phyloP scores from a whole-genome alignment of 306 rosid species.

The Astragalus membranaceus region DNA sequence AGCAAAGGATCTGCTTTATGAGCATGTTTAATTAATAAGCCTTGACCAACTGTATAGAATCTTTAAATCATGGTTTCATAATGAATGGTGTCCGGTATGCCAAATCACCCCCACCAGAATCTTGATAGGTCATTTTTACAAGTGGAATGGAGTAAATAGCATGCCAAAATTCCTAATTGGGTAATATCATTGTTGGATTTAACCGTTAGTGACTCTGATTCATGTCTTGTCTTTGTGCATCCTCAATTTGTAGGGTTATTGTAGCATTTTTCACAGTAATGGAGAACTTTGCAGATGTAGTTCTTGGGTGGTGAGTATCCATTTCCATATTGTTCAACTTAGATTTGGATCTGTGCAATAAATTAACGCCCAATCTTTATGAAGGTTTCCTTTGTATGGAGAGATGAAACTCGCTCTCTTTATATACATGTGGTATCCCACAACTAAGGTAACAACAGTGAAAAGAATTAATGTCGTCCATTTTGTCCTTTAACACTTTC shows the following conservation, averaged over 20 bases:
- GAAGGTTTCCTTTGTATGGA: conserved; percentile 85
- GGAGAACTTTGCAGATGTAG: conserved; percentile 55
- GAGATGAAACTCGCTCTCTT: conserved; percentile 81
- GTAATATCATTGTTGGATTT: background rate
- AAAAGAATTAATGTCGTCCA: background rate
- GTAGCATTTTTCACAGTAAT: conserved; percentile 66
- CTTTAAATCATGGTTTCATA: background rate
- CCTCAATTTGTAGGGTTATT: conserved; percentile 58
- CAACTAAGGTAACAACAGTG: conserved; percentile 54
- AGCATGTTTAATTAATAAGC: background rate
- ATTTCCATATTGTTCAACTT: background rate
- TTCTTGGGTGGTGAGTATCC: conserved; percentile 57
- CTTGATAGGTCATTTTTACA: no score
- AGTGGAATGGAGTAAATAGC: no score
- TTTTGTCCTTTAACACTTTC: background rate
- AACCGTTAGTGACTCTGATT: background rate
- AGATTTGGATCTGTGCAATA: background rate
- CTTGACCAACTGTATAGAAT: no score
- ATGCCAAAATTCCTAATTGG: no score
- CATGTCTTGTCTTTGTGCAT: conserved; percentile 2
- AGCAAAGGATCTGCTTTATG: conserved; percentile 18
- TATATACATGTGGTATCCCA: conserved; percentile 89
- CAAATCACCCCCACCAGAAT: no score
- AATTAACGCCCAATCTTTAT: conserved; percentile 5
- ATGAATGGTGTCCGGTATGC: background rate